A percentile compares a stretch with the other conserved stretches of the same genome.
phyloP scores from a whole-genome alignment of 148 eudicot species.

The Vaccinium myrtillus region DNA sequence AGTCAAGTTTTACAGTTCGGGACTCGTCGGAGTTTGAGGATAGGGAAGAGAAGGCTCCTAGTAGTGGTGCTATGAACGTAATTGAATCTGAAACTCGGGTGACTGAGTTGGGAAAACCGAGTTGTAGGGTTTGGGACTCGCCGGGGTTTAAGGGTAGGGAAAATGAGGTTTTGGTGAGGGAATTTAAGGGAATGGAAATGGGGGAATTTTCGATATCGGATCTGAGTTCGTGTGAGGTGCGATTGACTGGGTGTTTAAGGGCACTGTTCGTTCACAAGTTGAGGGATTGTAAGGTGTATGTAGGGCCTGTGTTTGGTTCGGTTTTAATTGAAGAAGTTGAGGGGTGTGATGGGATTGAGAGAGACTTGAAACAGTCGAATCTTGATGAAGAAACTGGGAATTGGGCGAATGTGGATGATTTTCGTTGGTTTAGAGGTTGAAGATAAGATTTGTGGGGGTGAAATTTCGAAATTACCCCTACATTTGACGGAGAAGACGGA shows the following conservation, averaged over 20 bases:
- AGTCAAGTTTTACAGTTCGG: slow-evolving; percentile 13
- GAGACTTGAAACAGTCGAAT: slow-evolving; percentile 56
- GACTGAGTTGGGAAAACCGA: slow-evolving; percentile 8
- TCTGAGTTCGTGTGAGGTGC: slow-evolving; percentile 63
- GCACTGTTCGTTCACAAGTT: slow-evolving; percentile 57
- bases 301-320: slow-evolving; percentile 72
- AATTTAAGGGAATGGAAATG: slow-evolving; percentile 43
- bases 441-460: no score
- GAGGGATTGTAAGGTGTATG: slow-evolving; percentile 60
- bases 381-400: slow-evolving; percentile 73
- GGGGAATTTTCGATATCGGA: slow-evolving; percentile 68
- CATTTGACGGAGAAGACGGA: no score
- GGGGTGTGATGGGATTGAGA: slow-evolving; percentile 64
- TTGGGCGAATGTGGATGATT: slow-evolving; percentile 92
- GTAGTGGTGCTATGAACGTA: background rate
- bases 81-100: slow-evolving; percentile 21
- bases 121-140: slow-evolving; percentile 27
- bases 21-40: slow-evolving; percentile 60
- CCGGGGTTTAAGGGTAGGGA: slow-evolving; percentile 60
- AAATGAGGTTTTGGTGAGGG: slow-evolving; percentile 57
- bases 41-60: slow-evolving; percentile 31
- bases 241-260: slow-evolving; percentile 58
- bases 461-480: no score
- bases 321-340: slow-evolving; percentile 76
- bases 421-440: slow-evolving; percentile 85